phyloP scores from a whole-genome alignment of 441 rosid species.

The Erodium trifolium region DNA sequence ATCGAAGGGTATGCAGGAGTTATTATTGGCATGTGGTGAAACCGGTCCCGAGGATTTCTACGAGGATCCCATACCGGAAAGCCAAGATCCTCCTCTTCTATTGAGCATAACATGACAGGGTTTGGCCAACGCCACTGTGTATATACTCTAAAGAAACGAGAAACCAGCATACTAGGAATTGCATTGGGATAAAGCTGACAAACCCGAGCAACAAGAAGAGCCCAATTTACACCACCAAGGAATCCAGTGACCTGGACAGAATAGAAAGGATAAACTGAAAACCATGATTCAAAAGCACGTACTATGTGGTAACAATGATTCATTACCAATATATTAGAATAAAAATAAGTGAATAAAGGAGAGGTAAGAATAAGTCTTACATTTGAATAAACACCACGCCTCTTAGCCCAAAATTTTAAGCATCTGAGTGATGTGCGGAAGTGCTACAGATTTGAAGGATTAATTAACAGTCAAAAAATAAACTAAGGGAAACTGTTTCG shows the following conservation, averaged over 20 bases:
- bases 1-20: conserved; percentile 72
- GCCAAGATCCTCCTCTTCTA: conserved; percentile 81
- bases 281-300: neutral
- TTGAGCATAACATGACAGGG: conserved; percentile 90
- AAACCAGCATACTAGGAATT: conserved; percentile 79
- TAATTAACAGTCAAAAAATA: neutral
- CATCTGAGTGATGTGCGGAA: conserved; percentile 73
- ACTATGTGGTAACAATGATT: neutral
- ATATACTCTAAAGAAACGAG: conserved; percentile 82
- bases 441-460: conserved; percentile 33
- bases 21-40: conserved; percentile 64
- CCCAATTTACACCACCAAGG: conserved; percentile 80
- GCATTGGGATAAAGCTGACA: conserved; percentile 98
- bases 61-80: conserved; percentile 76
- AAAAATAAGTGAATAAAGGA: neutral
- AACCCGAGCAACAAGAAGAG: conserved; percentile 61
- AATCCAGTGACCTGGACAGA: conserved; percentile 56
- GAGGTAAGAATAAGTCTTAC: conserved; percentile 23
- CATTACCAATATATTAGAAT: too few relatives aligned
- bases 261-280: conserved; percentile 1
- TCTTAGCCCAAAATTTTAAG: conserved; percentile 85
- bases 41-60: conserved; percentile 48
- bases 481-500: neutral
- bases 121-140: conserved; percentile 98
- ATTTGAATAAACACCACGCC: conserved; percentile 80